These are phyloP conservation scores for Diaporthe sp. DNA, from an alignment of 2,329 filamentous ascomycete genomes.

Conservation along the genomic window DNA sequence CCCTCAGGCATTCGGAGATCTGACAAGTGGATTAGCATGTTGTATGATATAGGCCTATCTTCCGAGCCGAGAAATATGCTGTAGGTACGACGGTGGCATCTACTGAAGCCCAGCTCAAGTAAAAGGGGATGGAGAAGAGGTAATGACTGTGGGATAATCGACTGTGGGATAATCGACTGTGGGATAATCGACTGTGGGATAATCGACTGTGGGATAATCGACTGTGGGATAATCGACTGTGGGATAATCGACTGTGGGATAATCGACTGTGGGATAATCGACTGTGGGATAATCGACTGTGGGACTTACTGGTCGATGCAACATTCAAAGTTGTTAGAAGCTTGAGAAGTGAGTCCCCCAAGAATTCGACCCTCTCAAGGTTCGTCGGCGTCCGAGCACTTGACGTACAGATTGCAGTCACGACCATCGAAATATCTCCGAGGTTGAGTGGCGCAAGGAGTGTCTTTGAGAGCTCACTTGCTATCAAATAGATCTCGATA, in stretches of 20 bases:
- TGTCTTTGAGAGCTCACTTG: constrained; percentile 69
- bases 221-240: background rate
- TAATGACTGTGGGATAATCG: background rate
- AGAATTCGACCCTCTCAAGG: constrained; percentile 88
- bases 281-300: background rate
- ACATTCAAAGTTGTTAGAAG: constrained; percentile 78
- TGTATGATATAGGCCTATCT: background rate
- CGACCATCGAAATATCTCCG: constrained; percentile 66
- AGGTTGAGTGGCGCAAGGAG: constrained; percentile 69
- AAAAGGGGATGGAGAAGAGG: background rate
- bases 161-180: background rate
- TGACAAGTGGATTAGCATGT: constrained; percentile 45
- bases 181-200: background rate
- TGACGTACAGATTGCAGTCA: constrained; percentile 79
- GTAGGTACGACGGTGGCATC: background rate
- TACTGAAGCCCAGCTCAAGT: too few relatives aligned
- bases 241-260: background rate
- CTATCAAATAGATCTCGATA: constrained; percentile 76
- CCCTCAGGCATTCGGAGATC: constrained; percentile 82
- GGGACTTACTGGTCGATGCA: constrained; percentile 63
- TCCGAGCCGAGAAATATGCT: background rate
- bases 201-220: background rate
- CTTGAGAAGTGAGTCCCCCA: constrained; percentile 83
- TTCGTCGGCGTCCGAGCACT: constrained; percentile 72
- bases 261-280: background rate